phyloP scores from a whole-genome alignment of 176 grass and related monocot genomes.

The Phyllostachys edulis region DNA sequence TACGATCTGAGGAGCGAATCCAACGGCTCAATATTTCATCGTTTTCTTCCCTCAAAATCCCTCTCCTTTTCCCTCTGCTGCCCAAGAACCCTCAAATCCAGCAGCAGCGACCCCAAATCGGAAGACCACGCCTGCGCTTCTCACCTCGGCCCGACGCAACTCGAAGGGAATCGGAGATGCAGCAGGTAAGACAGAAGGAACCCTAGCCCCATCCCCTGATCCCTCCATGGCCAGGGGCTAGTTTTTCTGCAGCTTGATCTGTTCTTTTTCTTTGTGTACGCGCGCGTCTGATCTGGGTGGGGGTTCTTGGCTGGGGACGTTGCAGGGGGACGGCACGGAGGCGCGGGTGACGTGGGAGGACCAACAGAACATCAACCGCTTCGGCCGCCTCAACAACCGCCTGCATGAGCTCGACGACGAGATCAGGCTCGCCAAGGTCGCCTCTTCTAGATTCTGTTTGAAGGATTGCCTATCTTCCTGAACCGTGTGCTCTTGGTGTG shows the following conservation, averaged over 20 bases:
- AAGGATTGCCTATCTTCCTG: not conserved
- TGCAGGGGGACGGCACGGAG: constrained; percentile 85
- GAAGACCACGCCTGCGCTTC: not conserved
- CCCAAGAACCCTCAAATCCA: not conserved
- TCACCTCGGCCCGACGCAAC: not conserved
- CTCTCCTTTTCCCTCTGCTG: not conserved
- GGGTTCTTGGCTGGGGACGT: not conserved
- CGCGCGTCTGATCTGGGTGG: constrained; percentile 10
- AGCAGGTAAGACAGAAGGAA: constrained; percentile 43
- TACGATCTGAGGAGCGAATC: no score
- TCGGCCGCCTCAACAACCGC: constrained; percentile 94
- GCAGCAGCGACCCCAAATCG: not conserved
- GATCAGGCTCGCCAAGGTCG: constrained; percentile 89
- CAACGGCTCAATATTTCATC: not conserved
- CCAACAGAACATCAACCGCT: constrained; percentile 98
- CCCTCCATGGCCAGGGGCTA: not conserved
- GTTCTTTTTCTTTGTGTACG: not conserved
- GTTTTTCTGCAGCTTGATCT: not conserved
- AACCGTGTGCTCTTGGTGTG: not conserved
- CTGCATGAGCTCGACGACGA: constrained; percentile 87
- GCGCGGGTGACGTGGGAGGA: constrained; percentile 98
- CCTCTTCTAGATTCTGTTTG: not conserved
- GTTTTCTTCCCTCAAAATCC: not conserved
- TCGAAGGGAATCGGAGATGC: constrained; percentile 35
- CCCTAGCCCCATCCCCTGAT: not conserved